Conservation (phyloP, 169 alveolate species). For the Plasmodium relictum region DNA sequence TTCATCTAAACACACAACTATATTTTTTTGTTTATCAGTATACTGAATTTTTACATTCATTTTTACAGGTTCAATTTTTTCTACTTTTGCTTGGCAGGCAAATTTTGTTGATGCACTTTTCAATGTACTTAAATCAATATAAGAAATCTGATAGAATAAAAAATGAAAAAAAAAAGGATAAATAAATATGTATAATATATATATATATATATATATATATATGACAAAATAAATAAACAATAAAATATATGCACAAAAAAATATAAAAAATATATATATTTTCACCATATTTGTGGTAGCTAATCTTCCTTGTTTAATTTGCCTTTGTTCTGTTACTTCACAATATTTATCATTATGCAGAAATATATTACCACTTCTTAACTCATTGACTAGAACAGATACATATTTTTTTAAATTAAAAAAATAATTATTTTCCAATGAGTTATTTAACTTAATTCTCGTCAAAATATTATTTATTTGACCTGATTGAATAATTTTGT, state of each 20-base stretch:
- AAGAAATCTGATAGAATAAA: constrained; percentile 21
- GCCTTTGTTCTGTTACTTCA: constrained; percentile 75
- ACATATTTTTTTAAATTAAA: constrained; percentile 15
- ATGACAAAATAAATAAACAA: constrained; percentile 4
- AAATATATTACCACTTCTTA: constrained; percentile 68
- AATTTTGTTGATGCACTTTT: constrained; percentile 60
- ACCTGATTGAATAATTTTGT: not conserved
- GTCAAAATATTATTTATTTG: not conserved
- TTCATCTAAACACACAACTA: constrained; percentile 68
- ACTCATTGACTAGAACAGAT: constrained; percentile 65
- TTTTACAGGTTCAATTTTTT: constrained; percentile 67
- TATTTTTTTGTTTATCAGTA: constrained; percentile 73
- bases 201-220: too few relatives aligned
- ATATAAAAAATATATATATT: constrained; percentile 1
- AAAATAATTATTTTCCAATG: constrained; percentile 8
- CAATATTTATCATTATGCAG: constrained; percentile 69
- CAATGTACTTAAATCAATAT: constrained; percentile 54
- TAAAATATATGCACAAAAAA: not conserved
- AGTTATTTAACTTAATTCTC: not conserved
- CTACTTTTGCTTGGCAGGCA: constrained; percentile 73
- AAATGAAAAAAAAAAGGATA: not conserved
- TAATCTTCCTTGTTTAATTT: constrained; percentile 62
- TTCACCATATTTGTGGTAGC: constrained; percentile 74
- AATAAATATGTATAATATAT: not conserved
- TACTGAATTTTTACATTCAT: constrained; percentile 52